These are phyloP conservation scores for Russula abietina DNA, from an alignment of 768 basidiomycete species.

Conservation along the genomic window DNA sequence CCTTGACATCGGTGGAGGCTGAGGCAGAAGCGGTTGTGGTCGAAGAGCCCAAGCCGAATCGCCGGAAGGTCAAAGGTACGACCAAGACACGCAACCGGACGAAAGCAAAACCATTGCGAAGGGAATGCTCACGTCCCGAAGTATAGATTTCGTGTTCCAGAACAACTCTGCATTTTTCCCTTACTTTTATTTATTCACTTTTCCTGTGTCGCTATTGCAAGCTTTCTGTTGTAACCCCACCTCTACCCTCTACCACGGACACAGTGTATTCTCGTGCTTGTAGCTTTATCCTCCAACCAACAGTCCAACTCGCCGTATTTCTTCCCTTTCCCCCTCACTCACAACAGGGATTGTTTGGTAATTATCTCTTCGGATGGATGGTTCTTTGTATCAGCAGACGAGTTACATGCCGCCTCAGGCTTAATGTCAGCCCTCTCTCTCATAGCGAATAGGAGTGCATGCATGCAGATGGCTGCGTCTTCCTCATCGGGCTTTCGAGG, in stretches of 20 bases:
- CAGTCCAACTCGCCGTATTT: background rate
- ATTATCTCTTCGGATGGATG: background rate
- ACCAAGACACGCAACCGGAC: slow-evolving; percentile 1
- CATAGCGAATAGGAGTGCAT: too few relatives aligned
- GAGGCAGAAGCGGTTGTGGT: background rate
- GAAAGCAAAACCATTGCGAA: slow-evolving; percentile 4
- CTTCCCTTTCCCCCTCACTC: background rate
- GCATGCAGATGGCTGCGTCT: too few relatives aligned
- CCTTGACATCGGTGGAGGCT: background rate
- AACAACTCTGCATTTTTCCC: background rate
- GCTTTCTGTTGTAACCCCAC: background rate
- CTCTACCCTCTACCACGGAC: background rate
- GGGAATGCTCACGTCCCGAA: slow-evolving; percentile 11
- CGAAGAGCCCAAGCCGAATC: slow-evolving; percentile 11
- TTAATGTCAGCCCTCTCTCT: background rate
- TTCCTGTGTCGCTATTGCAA: background rate
- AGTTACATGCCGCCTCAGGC: background rate
- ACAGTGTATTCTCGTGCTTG: slow-evolving; percentile 2
- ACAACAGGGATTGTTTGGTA: background rate
- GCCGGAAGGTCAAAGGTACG: slow-evolving; percentile 3
- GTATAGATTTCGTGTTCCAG: background rate
- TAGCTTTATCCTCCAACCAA: slow-evolving; percentile 6
- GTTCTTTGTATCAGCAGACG: background rate
- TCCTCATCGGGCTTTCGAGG: too few relatives aligned
- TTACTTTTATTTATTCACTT: background rate